Conservation (phyloP, 441 rosid species). For the Erodium texanum region DNA sequence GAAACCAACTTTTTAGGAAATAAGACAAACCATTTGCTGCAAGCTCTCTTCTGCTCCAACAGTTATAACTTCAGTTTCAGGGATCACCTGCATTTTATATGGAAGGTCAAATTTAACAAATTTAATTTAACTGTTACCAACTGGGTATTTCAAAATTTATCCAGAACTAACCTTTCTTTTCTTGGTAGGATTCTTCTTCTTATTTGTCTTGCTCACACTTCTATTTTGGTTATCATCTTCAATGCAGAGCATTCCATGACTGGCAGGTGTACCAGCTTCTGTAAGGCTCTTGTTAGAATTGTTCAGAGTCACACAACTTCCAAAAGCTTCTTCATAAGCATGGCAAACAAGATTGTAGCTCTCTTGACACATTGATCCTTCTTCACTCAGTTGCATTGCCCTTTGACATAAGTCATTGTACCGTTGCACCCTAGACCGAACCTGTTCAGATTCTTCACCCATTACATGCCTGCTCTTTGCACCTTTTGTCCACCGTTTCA, state of each 20-base stretch:
- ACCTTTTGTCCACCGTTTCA: conserved; percentile 63
- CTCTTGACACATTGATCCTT: conserved; percentile 52
- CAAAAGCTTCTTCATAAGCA: conserved; percentile 47
- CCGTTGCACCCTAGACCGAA: conserved; percentile 35
- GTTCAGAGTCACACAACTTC: conserved; percentile 38
- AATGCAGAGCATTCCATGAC: conserved; percentile 22
- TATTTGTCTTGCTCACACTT: conserved; percentile 23
- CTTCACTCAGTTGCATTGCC: conserved; percentile 51
- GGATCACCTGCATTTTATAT: neutral
- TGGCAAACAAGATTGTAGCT: conserved; percentile 37
- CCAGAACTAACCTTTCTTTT: conserved; percentile 34
- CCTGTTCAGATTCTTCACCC: conserved; percentile 21
- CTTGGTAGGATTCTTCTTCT: conserved; percentile 23
- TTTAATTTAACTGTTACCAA: neutral
- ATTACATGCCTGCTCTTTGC: conserved; percentile 33
- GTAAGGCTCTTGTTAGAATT: conserved; percentile 22
- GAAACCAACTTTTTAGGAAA: neutral
- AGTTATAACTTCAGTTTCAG: conserved; percentile 57
- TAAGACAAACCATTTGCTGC: conserved; percentile 64
- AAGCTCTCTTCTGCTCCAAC: conserved; percentile 60
- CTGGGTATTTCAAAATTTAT: neutral
- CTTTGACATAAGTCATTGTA: conserved; percentile 41
- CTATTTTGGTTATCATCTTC: conserved; percentile 30
- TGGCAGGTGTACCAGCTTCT: conserved; percentile 16
- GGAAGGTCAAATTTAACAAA: neutral